A percentile compares a stretch with the other conserved stretches of the same genome.
phyloP scores from a whole-genome alignment of 148 eudicot genomes.

The Rhododendron kiyosumense region DNA sequence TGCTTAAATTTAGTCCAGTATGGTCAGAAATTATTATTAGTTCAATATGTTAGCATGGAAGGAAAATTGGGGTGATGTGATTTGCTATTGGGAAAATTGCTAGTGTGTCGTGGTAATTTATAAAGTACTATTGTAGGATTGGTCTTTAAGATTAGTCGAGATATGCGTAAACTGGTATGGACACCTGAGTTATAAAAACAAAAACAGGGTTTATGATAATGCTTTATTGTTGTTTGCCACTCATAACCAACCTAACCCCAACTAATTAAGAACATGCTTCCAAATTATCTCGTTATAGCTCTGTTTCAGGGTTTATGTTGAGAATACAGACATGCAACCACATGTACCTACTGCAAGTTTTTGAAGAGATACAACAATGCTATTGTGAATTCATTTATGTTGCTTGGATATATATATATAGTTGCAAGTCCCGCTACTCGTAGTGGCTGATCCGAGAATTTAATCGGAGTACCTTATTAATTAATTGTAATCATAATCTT shows the following conservation, averaged over 20 bases:
- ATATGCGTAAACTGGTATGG: too few relatives aligned
- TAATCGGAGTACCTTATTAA: not conserved
- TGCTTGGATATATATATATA: not conserved
- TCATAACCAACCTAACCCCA: not conserved
- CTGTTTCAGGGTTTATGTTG: not conserved
- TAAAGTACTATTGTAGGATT: not conserved
- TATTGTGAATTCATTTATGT: not conserved
- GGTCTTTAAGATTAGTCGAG: too few relatives aligned
- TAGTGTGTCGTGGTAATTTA: not conserved
- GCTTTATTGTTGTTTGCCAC: not conserved
- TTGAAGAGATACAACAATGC: not conserved
- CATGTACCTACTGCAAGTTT: not conserved
- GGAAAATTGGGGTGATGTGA: not conserved
- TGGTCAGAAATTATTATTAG: not conserved
- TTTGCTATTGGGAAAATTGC: not conserved
- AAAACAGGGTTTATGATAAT: too few relatives aligned
- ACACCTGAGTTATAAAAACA: not conserved
- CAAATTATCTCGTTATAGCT: not conserved
- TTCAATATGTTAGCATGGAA: not conserved
- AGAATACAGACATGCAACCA: not conserved
- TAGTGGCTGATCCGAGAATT: not conserved
- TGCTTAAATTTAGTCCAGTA: not conserved
- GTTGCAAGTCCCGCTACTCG: not conserved
- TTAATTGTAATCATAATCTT: not conserved
- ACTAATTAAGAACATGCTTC: not conserved